Conservation (phyloP, 257 asterid species). For the Petunia secreta region DNA sequence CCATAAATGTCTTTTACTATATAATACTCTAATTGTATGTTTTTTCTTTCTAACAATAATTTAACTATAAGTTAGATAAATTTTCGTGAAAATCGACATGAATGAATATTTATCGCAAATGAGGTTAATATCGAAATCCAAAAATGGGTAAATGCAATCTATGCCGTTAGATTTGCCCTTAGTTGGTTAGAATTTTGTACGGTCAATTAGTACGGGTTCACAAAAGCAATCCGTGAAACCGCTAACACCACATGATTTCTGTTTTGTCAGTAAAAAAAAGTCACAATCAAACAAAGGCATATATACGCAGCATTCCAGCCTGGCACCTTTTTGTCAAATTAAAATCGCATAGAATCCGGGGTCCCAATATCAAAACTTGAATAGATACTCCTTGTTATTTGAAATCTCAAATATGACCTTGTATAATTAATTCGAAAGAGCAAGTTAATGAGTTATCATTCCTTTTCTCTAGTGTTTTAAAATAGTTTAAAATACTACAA, state of each 20-base stretch:
- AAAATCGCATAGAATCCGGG: conserved; percentile 24
- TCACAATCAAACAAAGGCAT: background rate
- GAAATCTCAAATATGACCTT: background rate
- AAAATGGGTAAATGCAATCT: background rate
- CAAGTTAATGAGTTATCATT: too few relatives aligned
- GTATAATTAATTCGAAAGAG: background rate
- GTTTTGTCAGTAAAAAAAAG: background rate
- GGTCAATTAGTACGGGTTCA: background rate
- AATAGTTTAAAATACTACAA: too few relatives aligned
- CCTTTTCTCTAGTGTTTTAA: too few relatives aligned
- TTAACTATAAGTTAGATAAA: too few relatives aligned
- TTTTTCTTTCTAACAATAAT: too few relatives aligned
- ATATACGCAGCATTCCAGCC: conserved; percentile 44
- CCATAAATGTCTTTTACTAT: too few relatives aligned
- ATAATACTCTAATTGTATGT: too few relatives aligned
- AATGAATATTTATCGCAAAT: too few relatives aligned
- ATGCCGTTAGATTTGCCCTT: background rate
- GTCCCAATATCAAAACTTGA: background rate
- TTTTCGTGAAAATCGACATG: too few relatives aligned
- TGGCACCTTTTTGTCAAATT: conserved; percentile 29
- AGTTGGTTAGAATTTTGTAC: background rate
- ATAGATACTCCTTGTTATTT: background rate
- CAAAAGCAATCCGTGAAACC: conserved; percentile 31
- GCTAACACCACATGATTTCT: conserved; percentile 18
- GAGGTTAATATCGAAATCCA: background rate